Conservation (phyloP, 805 yeast genomes). For the Lipomyces spencermartinsiae region DNA sequence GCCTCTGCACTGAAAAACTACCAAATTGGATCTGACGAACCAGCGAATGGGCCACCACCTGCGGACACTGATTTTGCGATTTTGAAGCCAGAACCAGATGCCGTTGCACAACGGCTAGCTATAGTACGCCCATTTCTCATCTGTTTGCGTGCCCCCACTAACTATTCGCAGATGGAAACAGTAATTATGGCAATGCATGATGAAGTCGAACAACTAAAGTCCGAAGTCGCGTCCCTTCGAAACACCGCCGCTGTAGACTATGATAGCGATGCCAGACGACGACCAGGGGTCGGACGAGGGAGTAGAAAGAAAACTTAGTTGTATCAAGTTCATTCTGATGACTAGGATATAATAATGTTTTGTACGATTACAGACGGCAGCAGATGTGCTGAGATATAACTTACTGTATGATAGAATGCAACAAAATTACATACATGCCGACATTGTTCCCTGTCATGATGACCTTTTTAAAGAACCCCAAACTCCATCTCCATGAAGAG, state of each 20-base stretch:
- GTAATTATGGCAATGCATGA: slow-evolving; percentile 39
- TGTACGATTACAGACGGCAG: neutral
- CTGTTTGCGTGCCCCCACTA: neutral
- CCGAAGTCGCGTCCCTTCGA: slow-evolving; percentile 13
- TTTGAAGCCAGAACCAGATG: slow-evolving; percentile 32
- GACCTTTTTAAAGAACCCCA: neutral
- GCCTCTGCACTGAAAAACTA: slow-evolving; percentile 36
- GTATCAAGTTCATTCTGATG: neutral
- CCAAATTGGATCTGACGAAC: slow-evolving; percentile 39
- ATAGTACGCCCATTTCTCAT: slow-evolving; percentile 24
- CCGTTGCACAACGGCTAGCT: slow-evolving; percentile 36
- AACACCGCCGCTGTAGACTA: neutral
- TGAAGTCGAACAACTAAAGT: slow-evolving; percentile 27
- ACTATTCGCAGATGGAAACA: slow-evolving; percentile 34
- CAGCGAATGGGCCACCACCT: slow-evolving; percentile 25
- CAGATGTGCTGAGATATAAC: neutral
- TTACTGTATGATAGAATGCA: neutral
- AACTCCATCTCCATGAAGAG: neutral
- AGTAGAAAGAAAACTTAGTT: neutral
- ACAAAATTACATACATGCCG: neutral
- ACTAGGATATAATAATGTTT: neutral
- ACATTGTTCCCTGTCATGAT: neutral
- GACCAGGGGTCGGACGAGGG: neutral
- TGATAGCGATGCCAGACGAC: neutral
- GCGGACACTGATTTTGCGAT: slow-evolving; percentile 31